These are phyloP conservation scores for Phytophthora nicotianae DNA, from an alignment of 352 stramenopile genomes.

Conservation along the genomic window DNA sequence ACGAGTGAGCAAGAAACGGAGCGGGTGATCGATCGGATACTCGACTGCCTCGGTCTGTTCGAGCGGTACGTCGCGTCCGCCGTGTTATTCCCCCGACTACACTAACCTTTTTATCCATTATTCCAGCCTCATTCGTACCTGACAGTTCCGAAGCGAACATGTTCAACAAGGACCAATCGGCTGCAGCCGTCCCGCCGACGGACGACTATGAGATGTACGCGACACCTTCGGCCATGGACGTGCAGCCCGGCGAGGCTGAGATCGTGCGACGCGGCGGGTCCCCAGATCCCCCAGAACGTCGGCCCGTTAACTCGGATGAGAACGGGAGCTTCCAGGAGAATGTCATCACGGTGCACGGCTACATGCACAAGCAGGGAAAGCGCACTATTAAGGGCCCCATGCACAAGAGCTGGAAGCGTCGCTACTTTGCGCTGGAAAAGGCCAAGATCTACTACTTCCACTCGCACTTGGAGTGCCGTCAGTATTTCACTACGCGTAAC, in stretches of 20 bases:
- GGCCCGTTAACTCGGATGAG: constrained; percentile 42
- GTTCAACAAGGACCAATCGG: constrained; percentile 61
- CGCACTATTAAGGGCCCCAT: constrained; percentile 85
- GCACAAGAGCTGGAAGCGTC: constrained; percentile 88
- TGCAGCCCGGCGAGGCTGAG: constrained; percentile 53
- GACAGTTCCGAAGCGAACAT: constrained; percentile 31
- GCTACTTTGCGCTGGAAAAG: constrained; percentile 88
- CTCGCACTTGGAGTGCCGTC: constrained; percentile 80
- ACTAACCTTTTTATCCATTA: background rate
- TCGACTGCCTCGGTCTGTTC: constrained; percentile 2
- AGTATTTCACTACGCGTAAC: constrained; percentile 89
- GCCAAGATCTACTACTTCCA: constrained; percentile 92
- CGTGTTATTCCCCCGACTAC: background rate
- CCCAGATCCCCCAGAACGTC: constrained; percentile 35
- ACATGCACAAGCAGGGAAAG: constrained; percentile 91
- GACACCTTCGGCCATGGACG: constrained; percentile 55
- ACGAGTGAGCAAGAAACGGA: constrained; percentile 37
- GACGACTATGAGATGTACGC: constrained; percentile 72
- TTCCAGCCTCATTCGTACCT: constrained; percentile 30
- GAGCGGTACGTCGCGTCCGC: constrained; percentile 2
- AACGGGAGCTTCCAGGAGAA: constrained; percentile 65
- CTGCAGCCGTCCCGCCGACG: constrained; percentile 31
- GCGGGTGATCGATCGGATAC: constrained; percentile 5
- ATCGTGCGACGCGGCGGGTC: constrained; percentile 56
- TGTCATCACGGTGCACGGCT: constrained; percentile 88